Evolutionary conservation across 2,329 filamentous ascomycete species (phyloP).

Genomic region (Westerdykella aurantiaca): DNA sequence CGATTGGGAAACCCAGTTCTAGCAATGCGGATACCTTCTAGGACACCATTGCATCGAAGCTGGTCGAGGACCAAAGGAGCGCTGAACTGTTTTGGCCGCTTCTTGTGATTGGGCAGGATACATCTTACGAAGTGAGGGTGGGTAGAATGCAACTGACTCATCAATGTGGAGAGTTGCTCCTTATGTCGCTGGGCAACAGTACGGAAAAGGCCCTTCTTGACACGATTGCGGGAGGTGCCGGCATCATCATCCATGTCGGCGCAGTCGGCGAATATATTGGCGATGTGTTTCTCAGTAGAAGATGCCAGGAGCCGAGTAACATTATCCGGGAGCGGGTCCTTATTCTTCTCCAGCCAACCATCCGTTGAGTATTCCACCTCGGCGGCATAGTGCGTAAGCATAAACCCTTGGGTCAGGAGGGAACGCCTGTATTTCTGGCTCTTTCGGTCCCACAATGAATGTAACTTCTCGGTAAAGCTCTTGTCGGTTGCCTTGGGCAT

Average conservation of each 20-base stretch:
- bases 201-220: constrained; percentile 95
- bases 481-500: constrained; percentile 99
- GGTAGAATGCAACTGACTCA: constrained; percentile 89
- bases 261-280: constrained; percentile 81
- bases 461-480: constrained; percentile 95
- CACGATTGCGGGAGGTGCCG: constrained; percentile 65
- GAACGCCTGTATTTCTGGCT: constrained; percentile 88
- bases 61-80: constrained; percentile 93
- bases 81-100: constrained; percentile 86
- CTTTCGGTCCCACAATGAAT: constrained; percentile 94
- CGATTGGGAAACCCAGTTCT: constrained; percentile 95
- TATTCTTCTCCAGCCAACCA: constrained; percentile 98
- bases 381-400: constrained; percentile 94
- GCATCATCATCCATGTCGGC: constrained; percentile 71
- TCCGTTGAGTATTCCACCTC: constrained; percentile 96
- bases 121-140: constrained; percentile 98
- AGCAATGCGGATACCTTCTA: constrained; percentile 97
- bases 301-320: constrained; percentile 79
- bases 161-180: constrained; percentile 93
- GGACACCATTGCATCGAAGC: constrained; percentile 94
- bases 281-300: constrained; percentile 78
- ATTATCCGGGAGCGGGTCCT: constrained; percentile 96
- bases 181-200: constrained; percentile 97
- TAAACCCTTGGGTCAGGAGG: constrained; percentile 82
- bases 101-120: constrained; percentile 97